These are phyloP conservation scores for Dalbergia oliveri DNA, from an alignment of 306 rosid species.

Conservation along the genomic window DNA sequence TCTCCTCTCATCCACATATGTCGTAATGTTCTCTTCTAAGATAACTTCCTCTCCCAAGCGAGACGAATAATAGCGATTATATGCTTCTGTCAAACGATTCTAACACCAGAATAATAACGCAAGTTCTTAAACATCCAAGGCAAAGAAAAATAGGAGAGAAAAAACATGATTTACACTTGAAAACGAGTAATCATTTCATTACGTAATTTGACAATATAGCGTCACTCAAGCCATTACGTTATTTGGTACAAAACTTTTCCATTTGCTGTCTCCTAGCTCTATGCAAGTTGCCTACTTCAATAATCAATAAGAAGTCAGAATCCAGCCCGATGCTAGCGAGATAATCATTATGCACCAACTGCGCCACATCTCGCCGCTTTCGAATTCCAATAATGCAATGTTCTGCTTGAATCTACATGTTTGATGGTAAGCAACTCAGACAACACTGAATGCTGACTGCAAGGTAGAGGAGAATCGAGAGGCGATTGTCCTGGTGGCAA, in stretches of 20 bases:
- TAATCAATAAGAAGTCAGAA: conserved; percentile 32
- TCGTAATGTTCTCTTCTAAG: background rate
- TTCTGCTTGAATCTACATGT: conserved; percentile 17
- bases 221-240: conserved; percentile 19
- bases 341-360: conserved; percentile 49
- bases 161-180: conserved; percentile 27
- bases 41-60: background rate
- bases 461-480: conserved; percentile 72
- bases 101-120: background rate
- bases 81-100: background rate
- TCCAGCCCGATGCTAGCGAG: conserved; percentile 25
- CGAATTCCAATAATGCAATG: conserved; percentile 39
- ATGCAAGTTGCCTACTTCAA: background rate
- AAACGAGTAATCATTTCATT: background rate
- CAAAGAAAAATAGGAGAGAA: background rate
- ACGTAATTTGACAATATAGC: conserved; percentile 4
- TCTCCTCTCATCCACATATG: too few species aligned
- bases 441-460: conserved; percentile 79
- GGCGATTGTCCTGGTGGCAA: conserved; percentile 79
- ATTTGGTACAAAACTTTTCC: conserved; percentile 41
- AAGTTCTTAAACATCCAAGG: background rate
- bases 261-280: conserved; percentile 35
- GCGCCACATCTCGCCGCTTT: conserved; percentile 20
- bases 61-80: background rate
- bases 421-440: conserved; percentile 51